Evolutionary conservation across 2,329 filamentous ascomycete species (phyloP).

Genomic region (Diaporthe citri): DNA sequence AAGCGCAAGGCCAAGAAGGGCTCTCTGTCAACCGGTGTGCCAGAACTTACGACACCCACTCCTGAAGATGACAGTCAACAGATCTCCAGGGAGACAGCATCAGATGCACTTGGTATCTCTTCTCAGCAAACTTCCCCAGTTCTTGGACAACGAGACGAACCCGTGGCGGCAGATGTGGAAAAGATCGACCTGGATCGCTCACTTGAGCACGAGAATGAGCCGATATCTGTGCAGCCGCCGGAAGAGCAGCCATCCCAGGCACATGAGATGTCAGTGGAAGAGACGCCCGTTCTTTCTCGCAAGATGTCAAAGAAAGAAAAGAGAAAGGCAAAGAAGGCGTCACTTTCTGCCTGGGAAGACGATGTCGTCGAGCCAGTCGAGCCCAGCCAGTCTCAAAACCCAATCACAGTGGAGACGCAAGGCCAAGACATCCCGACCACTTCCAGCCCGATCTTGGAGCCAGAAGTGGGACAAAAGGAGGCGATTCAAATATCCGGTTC

Average conservation of each 20-base stretch:
- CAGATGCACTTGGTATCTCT: not conserved
- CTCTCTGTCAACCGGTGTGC: slow-evolving; percentile 14
- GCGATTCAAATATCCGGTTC: not conserved
- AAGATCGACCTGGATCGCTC: slow-evolving; percentile 6
- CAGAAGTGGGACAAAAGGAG: not conserved
- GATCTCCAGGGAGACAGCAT: not conserved
- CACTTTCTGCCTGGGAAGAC: slow-evolving; percentile 38
- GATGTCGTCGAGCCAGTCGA: slow-evolving; percentile 34
- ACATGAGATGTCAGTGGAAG: not conserved
- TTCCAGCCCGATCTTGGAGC: slow-evolving; percentile 1
- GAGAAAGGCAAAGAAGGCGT: slow-evolving; percentile 48
- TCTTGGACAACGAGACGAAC: not conserved
- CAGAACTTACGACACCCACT: slow-evolving; percentile 1
- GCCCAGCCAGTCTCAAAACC: slow-evolving; percentile 34
- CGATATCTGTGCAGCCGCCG: not conserved
- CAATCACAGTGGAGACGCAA: slow-evolving; percentile 23
- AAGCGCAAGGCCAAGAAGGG: slow-evolving; percentile 38
- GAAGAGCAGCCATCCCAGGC: not conserved
- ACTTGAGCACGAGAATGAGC: not conserved
- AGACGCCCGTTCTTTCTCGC: slow-evolving; percentile 33
- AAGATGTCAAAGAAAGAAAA: slow-evolving; percentile 42
- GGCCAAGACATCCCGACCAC: not conserved
- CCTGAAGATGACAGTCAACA: not conserved
- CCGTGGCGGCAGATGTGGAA: not conserved
- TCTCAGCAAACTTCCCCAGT: not conserved